Percentiles rank a stretch among this genome's conserved stretches.
phyloP scores from a whole-genome alignment of 805 yeast species.

The Cyberlindnera petersonii region DNA sequence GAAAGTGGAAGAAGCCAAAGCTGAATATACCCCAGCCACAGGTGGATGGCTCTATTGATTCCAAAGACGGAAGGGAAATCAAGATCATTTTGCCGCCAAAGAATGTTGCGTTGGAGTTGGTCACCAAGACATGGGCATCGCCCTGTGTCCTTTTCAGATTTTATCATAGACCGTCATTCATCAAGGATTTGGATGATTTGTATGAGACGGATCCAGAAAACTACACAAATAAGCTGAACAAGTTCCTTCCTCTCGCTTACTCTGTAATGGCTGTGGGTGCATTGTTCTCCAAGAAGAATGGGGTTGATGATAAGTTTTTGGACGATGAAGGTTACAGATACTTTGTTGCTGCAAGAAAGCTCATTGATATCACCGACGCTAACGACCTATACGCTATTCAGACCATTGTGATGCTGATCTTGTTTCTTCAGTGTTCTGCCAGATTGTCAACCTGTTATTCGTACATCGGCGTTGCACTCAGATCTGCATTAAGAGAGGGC shows the following conservation, averaged over 20 bases:
- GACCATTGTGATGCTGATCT: constrained; percentile 78
- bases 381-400: constrained; percentile 79
- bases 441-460: constrained; percentile 83
- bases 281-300: constrained; percentile 53
- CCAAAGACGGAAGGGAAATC: constrained; percentile 42
- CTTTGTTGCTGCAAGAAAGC: constrained; percentile 73
- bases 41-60: constrained; percentile 38
- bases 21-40: constrained; percentile 27
- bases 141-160: constrained; percentile 85
- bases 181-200: constrained; percentile 67
- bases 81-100: constrained; percentile 71
- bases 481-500: constrained; percentile 81
- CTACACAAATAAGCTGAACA: constrained; percentile 68
- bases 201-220: constrained; percentile 70
- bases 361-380: constrained; percentile 79
- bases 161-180: constrained; percentile 78
- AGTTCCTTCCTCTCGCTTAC: constrained; percentile 75
- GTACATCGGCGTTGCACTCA: constrained; percentile 80
- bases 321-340: constrained; percentile 78
- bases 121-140: constrained; percentile 75
- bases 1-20: constrained; percentile 17
- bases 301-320: constrained; percentile 32
- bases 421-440: constrained; percentile 86
- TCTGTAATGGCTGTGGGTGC: constrained; percentile 90
- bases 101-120: constrained; percentile 63